Percentiles rank a stretch among this genome's conserved stretches.
Evolutionary conservation across 176 grass and related monocot species (phyloP).

Genomic region (Oryza nivara): DNA sequence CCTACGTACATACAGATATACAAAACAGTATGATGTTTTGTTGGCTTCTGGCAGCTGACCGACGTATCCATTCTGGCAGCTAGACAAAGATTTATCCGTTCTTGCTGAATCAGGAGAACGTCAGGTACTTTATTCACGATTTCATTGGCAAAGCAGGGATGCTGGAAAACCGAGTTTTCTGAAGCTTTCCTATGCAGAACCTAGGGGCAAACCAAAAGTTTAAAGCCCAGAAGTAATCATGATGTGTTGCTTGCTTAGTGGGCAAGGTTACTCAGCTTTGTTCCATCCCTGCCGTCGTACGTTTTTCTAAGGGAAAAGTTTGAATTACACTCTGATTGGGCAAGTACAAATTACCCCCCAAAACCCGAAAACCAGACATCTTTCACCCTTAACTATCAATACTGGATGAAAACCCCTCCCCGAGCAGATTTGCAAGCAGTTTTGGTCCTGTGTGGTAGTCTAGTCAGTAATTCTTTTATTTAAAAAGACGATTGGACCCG

Average conservation of each 20-base stretch:
- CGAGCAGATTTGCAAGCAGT: too few relatives aligned
- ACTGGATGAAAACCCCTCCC: too few relatives aligned
- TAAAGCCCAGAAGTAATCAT: conserved; percentile 26
- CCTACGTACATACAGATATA: not conserved
- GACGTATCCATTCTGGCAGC: not conserved
- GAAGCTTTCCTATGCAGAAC: conserved; percentile 18
- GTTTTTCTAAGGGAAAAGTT: too few relatives aligned
- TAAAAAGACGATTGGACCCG: too few relatives aligned
- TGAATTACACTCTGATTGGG: too few relatives aligned
- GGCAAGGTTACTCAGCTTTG: conserved; percentile 39
- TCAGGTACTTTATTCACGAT: not conserved
- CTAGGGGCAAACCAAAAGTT: not conserved
- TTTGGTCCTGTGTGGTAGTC: too few relatives aligned
- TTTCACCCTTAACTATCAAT: too few relatives aligned
- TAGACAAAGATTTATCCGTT: not conserved
- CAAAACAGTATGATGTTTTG: not conserved
- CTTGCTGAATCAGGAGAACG: not conserved
- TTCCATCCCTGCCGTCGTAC: not conserved
- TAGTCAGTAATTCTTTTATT: too few relatives aligned
- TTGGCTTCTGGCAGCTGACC: not conserved
- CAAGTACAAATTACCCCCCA: too few relatives aligned
- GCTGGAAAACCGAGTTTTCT: not conserved
- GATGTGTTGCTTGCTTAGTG: conserved; percentile 32
- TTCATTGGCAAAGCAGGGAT: not conserved
- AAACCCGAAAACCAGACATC: too few relatives aligned